Percentiles rank a stretch among this genome's conserved stretches.
phyloP scores from a whole-genome alignment of 805 yeast genomes.

The Candida krabiensis region DNA sequence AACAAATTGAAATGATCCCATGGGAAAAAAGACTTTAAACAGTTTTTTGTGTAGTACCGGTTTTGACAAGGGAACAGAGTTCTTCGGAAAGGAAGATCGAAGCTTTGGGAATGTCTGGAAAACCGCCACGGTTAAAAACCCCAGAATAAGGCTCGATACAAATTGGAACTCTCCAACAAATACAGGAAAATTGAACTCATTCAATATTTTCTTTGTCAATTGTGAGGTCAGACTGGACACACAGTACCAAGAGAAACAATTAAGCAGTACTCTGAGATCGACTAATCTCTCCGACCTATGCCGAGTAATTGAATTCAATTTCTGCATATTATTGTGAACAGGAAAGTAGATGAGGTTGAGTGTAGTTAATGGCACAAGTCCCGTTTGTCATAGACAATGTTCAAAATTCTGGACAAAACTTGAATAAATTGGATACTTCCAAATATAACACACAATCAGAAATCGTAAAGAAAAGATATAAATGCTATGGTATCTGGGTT shows the following conservation, averaged over 20 bases:
- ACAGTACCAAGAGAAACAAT: conserved; percentile 60
- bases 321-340: too few relatives aligned
- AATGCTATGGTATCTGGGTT: too few relatives aligned
- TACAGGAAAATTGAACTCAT: conserved; percentile 57
- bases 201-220: conserved; percentile 55
- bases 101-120: conserved; percentile 11
- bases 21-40: conserved; percentile 53
- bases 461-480: too few relatives aligned
- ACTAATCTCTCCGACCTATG: conserved; percentile 8
- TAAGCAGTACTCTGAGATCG: conserved; percentile 37
- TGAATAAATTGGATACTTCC: too few relatives aligned
- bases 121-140: conserved; percentile 13
- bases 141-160: conserved; percentile 43
- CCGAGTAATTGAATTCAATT: too few relatives aligned
- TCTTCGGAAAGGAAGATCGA: conserved; percentile 45
- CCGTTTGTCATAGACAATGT: too few relatives aligned
- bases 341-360: too few relatives aligned
- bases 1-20: conserved; percentile 64
- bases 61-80: conserved; percentile 48
- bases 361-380: too few relatives aligned
- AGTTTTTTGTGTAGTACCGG: conserved; percentile 36
- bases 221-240: conserved; percentile 67
- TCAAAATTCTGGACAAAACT: too few relatives aligned
- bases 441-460: too few relatives aligned
- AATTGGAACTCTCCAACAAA: conserved; percentile 68